Evolutionary conservation across 108 stramenopile genomes (phyloP).

Genomic region (Nitzschia inconspicua): DNA sequence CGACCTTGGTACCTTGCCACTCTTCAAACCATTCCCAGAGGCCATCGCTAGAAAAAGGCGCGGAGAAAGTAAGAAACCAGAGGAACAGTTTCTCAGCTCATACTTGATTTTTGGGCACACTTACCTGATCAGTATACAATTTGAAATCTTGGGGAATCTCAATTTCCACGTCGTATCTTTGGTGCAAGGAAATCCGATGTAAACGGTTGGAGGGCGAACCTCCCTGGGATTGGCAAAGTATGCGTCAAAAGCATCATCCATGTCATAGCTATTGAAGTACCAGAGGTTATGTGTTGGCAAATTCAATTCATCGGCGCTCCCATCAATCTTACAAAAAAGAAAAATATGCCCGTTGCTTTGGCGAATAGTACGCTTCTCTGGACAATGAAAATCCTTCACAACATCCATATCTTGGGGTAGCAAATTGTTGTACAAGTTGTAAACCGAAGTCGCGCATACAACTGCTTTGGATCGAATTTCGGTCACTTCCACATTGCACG

Average conservation of each 20-base stretch:
- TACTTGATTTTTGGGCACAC: no score
- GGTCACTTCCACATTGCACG: constrained; percentile 23
- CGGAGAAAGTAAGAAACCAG: no score
- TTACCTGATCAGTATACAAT: constrained; percentile 50
- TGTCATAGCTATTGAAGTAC: constrained; percentile 56
- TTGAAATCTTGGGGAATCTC: constrained; percentile 43
- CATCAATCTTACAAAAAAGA: constrained; percentile 51
- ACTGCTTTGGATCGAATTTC: constrained; percentile 50
- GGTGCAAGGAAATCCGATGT: constrained; percentile 64
- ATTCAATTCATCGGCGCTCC: constrained; percentile 33
- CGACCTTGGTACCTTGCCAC: constrained; percentile 26
- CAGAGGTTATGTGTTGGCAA: constrained; percentile 55
- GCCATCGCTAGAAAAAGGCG: no score
- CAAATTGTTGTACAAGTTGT: constrained; percentile 49
- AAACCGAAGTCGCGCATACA: constrained; percentile 50
- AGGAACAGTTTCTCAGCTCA: no score
- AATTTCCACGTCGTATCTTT: constrained; percentile 45
- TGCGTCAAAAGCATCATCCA: constrained; percentile 53
- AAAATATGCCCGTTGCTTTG: constrained; percentile 52
- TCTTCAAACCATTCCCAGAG: constrained; percentile 46
- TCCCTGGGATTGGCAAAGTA: constrained; percentile 44
- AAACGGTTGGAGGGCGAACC: constrained; percentile 63
- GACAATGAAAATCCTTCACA: constrained; percentile 41
- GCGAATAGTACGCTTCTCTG: constrained; percentile 28
- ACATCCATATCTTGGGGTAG: constrained; percentile 42